A percentile compares a stretch with the other conserved stretches of the same genome.
Conservation (phyloP, 371 early-diverging fungal genomes). For the Coemansia sp. region DNA sequence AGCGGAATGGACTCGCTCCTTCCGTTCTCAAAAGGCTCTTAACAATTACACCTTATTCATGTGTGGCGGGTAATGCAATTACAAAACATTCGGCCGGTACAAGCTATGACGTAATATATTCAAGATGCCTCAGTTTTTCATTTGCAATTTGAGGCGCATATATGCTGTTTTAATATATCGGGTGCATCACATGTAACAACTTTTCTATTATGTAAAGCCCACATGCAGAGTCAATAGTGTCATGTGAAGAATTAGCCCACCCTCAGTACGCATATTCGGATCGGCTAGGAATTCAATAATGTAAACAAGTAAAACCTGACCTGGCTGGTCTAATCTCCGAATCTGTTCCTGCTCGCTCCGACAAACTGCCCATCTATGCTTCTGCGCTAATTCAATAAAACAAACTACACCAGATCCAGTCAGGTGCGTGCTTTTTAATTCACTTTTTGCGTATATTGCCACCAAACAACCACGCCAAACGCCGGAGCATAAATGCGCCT, state of each 20-base stretch:
- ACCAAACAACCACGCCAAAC: neutral
- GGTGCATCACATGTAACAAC: neutral
- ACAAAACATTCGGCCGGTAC: neutral
- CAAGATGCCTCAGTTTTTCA: neutral
- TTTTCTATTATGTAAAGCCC: no score
- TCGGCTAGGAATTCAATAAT: neutral
- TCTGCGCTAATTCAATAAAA: no score
- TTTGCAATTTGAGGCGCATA: conserved; percentile 1
- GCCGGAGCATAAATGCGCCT: neutral
- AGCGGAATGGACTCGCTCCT: conserved; percentile 1
- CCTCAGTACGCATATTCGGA: neutral
- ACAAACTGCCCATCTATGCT: neutral
- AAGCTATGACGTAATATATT: neutral
- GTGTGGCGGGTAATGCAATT: neutral
- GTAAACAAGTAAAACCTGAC: neutral
- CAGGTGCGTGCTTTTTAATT: neutral
- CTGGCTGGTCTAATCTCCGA: neutral
- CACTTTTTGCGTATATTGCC: neutral
- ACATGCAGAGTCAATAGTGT: no score
- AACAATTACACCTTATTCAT: neutral
- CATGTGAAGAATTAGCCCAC: neutral
- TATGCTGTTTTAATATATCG: neutral
- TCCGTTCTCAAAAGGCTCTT: no score
- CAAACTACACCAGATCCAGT: neutral
- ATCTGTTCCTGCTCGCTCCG: neutral